A percentile compares a stretch with the other conserved stretches of the same genome.
phyloP scores from a whole-genome alignment of 805 yeast species.

The Sugiyamaella qingdaonensis region DNA sequence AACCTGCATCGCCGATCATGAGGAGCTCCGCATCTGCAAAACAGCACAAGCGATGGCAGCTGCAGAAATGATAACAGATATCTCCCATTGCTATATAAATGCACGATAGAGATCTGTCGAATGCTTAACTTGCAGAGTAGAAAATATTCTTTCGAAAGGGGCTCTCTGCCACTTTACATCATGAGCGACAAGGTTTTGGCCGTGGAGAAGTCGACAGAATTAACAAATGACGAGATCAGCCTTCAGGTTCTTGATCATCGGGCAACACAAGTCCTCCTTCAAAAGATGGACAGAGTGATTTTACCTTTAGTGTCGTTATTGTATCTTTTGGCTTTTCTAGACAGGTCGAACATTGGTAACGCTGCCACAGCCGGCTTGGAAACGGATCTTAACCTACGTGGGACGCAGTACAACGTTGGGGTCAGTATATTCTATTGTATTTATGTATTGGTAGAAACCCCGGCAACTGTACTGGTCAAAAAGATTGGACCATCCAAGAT shows the following conservation, averaged over 20 bases:
- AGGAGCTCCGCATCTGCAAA: too few relatives aligned
- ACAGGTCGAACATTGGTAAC: slow-evolving; percentile 36
- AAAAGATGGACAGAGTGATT: slow-evolving; percentile 45
- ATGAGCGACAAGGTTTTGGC: neutral
- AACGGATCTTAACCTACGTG: slow-evolving; percentile 35
- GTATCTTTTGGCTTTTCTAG: slow-evolving; percentile 32
- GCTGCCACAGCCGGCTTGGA: slow-evolving; percentile 32
- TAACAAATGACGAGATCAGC: neutral
- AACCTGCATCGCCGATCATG: too few relatives aligned
- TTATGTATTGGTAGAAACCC: slow-evolving; percentile 34
- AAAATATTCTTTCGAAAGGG: too few relatives aligned
- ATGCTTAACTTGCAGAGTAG: too few relatives aligned
- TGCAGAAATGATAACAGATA: too few relatives aligned
- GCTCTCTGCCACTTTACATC: neutral
- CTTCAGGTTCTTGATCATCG: neutral
- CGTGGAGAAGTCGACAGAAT: neutral
- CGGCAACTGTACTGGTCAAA: slow-evolving; percentile 31
- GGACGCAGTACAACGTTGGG: slow-evolving; percentile 40
- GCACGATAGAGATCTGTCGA: too few relatives aligned
- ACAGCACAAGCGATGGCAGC: too few relatives aligned
- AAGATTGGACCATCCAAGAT: slow-evolving; percentile 43
- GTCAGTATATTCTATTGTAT: slow-evolving; percentile 40
- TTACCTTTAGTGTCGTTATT: slow-evolving; percentile 31
- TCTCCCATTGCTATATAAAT: too few relatives aligned
- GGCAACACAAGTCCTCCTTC: slow-evolving; percentile 29